These are phyloP conservation scores for Allantophomopsis cytisporea DNA, from an alignment of 2,329 filamentous ascomycete genomes.

Conservation along the genomic window DNA sequence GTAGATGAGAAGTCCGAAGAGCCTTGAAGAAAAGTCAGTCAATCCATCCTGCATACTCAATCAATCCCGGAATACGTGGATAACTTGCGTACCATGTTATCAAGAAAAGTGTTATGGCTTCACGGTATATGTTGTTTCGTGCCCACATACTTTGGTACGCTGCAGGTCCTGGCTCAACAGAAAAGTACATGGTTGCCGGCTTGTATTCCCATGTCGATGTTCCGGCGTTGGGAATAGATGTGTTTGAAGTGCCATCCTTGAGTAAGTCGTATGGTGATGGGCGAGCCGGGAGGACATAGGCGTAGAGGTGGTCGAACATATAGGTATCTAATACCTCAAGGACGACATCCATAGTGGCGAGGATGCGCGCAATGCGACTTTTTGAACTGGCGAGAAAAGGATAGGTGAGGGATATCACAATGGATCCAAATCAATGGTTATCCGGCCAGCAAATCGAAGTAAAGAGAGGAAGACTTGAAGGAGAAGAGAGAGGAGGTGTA, in stretches of 20 bases:
- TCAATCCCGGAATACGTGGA: not conserved
- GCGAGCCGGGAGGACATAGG: slow-evolving; percentile 49
- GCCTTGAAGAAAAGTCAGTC: slow-evolving; percentile 33
- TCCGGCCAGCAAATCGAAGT: too few species aligned
- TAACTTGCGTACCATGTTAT: slow-evolving; percentile 62
- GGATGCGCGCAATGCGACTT: not conserved
- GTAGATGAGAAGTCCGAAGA: slow-evolving; percentile 77
- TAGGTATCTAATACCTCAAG: slow-evolving; percentile 77
- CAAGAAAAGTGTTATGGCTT: slow-evolving; percentile 62
- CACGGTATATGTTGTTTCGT: slow-evolving; percentile 66
- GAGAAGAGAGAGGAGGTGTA: too few species aligned
- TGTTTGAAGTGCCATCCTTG: slow-evolving; percentile 29
- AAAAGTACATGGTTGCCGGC: slow-evolving; percentile 58
- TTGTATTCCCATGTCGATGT: slow-evolving; percentile 56
- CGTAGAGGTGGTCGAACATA: slow-evolving; percentile 68
- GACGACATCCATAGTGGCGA: slow-evolving; percentile 70
- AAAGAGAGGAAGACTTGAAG: too few species aligned
- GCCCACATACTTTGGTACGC: slow-evolving; percentile 69
- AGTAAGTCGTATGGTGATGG: slow-evolving; percentile 38
- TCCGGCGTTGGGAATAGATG: slow-evolving; percentile 37
- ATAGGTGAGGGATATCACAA: too few species aligned
- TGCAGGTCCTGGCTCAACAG: slow-evolving; percentile 55
- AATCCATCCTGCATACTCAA: slow-evolving; percentile 1
- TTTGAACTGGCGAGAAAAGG: too few species aligned
- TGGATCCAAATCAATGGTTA: too few species aligned